Conservation (phyloP, 2,329 filamentous ascomycete genomes). For the Clonostachys rhizophaga region DNA sequence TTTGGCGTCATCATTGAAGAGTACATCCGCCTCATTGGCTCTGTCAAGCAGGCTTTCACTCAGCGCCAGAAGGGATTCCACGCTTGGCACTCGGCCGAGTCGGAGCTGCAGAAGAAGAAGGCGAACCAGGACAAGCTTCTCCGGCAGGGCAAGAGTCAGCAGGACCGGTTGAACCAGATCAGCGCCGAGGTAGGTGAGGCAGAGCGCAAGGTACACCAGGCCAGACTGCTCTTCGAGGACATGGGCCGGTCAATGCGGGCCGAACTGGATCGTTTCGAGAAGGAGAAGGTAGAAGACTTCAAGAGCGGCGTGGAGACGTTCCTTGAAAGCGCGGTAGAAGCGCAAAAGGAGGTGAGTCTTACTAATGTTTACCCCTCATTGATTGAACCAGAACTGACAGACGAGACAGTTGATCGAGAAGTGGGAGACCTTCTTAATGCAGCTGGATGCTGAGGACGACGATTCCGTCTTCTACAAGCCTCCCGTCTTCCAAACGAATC, state of each 20-base stretch:
- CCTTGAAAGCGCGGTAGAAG: slow-evolving; percentile 92
- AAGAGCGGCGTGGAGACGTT: slow-evolving; percentile 98
- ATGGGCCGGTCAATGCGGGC: slow-evolving; percentile 91
- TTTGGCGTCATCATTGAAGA: slow-evolving; percentile 97
- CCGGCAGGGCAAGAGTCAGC: slow-evolving; percentile 89
- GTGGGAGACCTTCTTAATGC: slow-evolving; percentile 97
- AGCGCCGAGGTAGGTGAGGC: slow-evolving; percentile 92
- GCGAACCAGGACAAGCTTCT: slow-evolving; percentile 89
- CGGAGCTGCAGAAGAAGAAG: slow-evolving; percentile 86
- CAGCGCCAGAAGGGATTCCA: slow-evolving; percentile 96
- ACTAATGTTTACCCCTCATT: neutral
- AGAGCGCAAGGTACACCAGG: slow-evolving; percentile 88
- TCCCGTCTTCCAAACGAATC: slow-evolving; percentile 47
- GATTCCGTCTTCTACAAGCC: slow-evolving; percentile 63
- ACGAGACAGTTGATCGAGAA: slow-evolving; percentile 64
- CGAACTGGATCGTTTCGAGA: slow-evolving; percentile 91
- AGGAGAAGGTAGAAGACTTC: slow-evolving; percentile 98
- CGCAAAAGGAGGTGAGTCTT: slow-evolving; percentile 85
- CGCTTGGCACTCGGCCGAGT: slow-evolving; percentile 87
- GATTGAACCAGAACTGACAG: neutral
- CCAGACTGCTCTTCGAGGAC: slow-evolving; percentile 86
- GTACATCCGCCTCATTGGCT: slow-evolving; percentile 93
- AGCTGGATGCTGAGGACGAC: slow-evolving; percentile 90
- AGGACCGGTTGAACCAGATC: slow-evolving; percentile 90
- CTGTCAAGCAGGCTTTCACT: slow-evolving; percentile 86